These are phyloP conservation scores for Jatropha multifida DNA, from an alignment of 441 rosid genomes.

Conservation along the genomic window DNA sequence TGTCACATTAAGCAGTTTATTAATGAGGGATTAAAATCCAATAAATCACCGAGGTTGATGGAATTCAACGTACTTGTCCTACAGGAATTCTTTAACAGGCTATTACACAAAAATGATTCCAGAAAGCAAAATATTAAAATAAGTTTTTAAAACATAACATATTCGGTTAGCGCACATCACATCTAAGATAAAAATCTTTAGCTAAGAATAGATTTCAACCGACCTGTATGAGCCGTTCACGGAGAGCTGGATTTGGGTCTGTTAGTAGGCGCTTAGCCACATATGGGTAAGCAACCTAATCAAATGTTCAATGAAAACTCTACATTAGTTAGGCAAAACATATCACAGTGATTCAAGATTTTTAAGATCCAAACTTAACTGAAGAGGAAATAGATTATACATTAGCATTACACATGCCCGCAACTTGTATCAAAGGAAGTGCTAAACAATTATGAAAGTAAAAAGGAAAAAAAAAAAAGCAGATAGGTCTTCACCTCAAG, in stretches of 20 bases:
- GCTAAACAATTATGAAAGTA: neutral
- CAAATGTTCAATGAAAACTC: conserved; percentile 13
- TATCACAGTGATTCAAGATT: neutral
- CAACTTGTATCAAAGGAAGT: neutral
- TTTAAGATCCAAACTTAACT: neutral
- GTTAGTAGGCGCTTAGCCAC: conserved; percentile 93
- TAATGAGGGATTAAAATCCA: conserved; percentile 5
- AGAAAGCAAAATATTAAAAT: neutral
- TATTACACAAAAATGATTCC: neutral
- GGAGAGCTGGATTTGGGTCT: conserved; percentile 95
- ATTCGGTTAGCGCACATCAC: neutral
- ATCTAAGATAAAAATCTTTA: neutral
- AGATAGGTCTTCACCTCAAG: conserved; percentile 61
- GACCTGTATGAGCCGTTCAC: conserved; percentile 93
- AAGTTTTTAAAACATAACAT: neutral
- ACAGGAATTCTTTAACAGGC: neutral
- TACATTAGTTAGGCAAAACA: conserved; percentile 1
- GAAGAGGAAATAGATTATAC: neutral
- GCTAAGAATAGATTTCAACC: conserved; percentile 17
- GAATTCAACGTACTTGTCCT: neutral
- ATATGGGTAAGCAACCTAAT: conserved; percentile 95
- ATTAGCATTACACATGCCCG: neutral
- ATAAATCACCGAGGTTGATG: conserved; percentile 10
- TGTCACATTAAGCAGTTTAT: conserved; percentile 28
- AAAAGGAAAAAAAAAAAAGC: conserved; percentile 6